A percentile compares a stretch with the other conserved stretches of the same genome.
Evolutionary conservation across 352 stramenopile species (phyloP).

Genomic region (Pythium aphanidermatum): DNA sequence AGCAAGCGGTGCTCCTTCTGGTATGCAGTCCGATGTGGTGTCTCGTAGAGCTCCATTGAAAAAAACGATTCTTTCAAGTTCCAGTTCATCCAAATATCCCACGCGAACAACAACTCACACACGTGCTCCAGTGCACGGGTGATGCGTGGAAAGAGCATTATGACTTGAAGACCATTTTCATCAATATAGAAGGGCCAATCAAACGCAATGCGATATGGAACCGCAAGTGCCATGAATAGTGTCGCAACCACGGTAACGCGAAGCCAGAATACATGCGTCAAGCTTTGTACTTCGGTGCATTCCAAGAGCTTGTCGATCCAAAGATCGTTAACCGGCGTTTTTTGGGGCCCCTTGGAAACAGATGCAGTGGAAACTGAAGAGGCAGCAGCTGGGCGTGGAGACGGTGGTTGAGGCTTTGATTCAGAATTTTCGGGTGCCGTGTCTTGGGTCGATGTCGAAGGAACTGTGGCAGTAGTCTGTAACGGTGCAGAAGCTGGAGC

Average conservation of each 20-base stretch:
- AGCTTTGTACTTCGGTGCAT: slow-evolving; percentile 37
- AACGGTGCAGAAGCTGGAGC: too few relatives aligned
- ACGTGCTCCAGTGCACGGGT: slow-evolving; percentile 27
- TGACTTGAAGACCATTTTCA: slow-evolving; percentile 5
- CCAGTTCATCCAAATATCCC: slow-evolving; percentile 62
- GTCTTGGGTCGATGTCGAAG: too few relatives aligned
- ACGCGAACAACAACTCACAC: slow-evolving; percentile 41
- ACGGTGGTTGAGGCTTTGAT: too few relatives aligned
- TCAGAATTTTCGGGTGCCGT: too few relatives aligned
- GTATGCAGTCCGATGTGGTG: slow-evolving; percentile 33
- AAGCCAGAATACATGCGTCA: slow-evolving; percentile 36
- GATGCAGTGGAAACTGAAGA: not conserved
- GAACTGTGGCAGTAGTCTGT: too few relatives aligned
- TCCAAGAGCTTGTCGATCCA: slow-evolving; percentile 47
- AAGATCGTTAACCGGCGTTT: slow-evolving; percentile 17
- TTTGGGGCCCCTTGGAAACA: not conserved
- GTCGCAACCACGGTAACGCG: slow-evolving; percentile 22
- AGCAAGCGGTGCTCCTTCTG: slow-evolving; percentile 22
- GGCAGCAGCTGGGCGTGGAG: not conserved
- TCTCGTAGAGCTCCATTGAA: slow-evolving; percentile 51
- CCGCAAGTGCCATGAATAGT: slow-evolving; percentile 32
- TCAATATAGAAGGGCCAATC: slow-evolving; percentile 23
- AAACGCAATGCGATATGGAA: slow-evolving; percentile 42
- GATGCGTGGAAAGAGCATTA: slow-evolving; percentile 13
- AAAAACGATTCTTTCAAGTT: slow-evolving; percentile 36